Percentiles rank a stretch among this genome's conserved stretches.
Evolutionary conservation across 352 stramenopile genomes (phyloP).

Genomic region (Thraustotheca clavata): DNA sequence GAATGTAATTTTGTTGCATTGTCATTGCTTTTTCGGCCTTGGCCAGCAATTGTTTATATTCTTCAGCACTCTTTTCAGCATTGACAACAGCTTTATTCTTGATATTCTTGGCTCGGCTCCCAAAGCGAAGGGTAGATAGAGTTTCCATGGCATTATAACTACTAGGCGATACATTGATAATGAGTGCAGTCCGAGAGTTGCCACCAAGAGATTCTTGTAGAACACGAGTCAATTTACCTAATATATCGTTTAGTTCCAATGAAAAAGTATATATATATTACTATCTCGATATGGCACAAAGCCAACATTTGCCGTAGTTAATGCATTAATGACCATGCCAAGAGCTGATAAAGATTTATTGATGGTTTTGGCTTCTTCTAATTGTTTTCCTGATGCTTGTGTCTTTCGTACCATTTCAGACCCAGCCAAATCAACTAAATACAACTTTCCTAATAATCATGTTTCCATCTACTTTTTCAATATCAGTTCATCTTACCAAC

Average conservation of each 20-base stretch:
- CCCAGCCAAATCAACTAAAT: slow-evolving; percentile 90
- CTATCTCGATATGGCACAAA: slow-evolving; percentile 88
- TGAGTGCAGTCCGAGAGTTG: slow-evolving; percentile 90
- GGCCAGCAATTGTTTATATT: slow-evolving; percentile 81
- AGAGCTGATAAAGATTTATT: slow-evolving; percentile 92
- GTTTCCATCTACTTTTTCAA: neutral
- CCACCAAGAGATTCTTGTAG: slow-evolving; percentile 91
- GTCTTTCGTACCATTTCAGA: slow-evolving; percentile 94
- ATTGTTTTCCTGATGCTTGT: slow-evolving; percentile 73
- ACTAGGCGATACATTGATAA: slow-evolving; percentile 88
- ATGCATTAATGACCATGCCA: slow-evolving; percentile 92
- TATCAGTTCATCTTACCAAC: slow-evolving; percentile 20
- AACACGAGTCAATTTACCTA: slow-evolving; percentile 81
- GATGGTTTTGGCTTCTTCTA: slow-evolving; percentile 95
- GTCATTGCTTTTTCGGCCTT: slow-evolving; percentile 75
- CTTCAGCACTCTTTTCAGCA: slow-evolving; percentile 81
- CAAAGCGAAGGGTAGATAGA: slow-evolving; percentile 87
- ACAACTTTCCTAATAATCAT: slow-evolving; percentile 65
- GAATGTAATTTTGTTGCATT: slow-evolving; percentile 77
- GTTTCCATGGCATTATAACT: slow-evolving; percentile 89
- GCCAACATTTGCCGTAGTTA: slow-evolving; percentile 69
- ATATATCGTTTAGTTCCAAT: neutral
- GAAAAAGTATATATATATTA: neutral
- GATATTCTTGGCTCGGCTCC: slow-evolving; percentile 89
- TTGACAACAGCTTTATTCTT: slow-evolving; percentile 94